Percentiles rank a stretch among this genome's conserved stretches.
phyloP scores from a whole-genome alignment of 2,329 filamentous ascomycete species.

The Elsinoe australis region DNA sequence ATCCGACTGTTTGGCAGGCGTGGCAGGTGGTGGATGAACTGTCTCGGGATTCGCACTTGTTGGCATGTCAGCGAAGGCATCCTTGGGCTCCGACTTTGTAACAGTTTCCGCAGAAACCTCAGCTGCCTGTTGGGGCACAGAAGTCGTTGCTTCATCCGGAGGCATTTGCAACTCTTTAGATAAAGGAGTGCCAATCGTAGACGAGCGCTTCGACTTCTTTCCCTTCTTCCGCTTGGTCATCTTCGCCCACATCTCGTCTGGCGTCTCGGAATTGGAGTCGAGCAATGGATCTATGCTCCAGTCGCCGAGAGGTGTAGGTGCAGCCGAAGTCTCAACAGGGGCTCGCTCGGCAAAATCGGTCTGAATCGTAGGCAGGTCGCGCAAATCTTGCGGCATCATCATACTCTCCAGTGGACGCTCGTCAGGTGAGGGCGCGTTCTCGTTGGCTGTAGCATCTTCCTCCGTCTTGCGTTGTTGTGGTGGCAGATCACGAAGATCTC shows the following conservation, averaged over 20 bases:
- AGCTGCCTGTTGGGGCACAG: no score
- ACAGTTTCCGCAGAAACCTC: no score
- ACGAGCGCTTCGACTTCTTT: slow-evolving; percentile 13
- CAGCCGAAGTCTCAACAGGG: not conserved
- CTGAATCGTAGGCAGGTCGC: slow-evolving; percentile 8
- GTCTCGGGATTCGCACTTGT: no score
- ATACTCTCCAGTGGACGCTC: slow-evolving; percentile 4
- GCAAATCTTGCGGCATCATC: slow-evolving; percentile 14
- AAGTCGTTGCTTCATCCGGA: not conserved
- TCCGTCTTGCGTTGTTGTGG: not conserved
- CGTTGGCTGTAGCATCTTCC: not conserved
- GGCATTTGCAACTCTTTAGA: not conserved
- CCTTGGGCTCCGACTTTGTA: no score
- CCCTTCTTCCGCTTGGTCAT: slow-evolving; percentile 19
- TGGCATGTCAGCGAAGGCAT: no score
- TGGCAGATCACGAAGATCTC: slow-evolving; percentile 10
- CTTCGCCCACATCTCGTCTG: slow-evolving; percentile 13
- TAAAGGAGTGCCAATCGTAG: slow-evolving; percentile 3
- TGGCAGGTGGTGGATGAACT: no score
- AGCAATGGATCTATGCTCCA: slow-evolving; percentile 15
- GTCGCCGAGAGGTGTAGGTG: slow-evolving; percentile 10
- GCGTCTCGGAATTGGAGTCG: slow-evolving; percentile 12
- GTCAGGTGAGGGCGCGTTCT: not conserved
- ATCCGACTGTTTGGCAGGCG: not conserved
- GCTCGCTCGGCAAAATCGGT: not conserved